Base-by-base conservation (phyloP, 768 basidiomycete genomes). In the Xerocomus spinulosus region DNA sequence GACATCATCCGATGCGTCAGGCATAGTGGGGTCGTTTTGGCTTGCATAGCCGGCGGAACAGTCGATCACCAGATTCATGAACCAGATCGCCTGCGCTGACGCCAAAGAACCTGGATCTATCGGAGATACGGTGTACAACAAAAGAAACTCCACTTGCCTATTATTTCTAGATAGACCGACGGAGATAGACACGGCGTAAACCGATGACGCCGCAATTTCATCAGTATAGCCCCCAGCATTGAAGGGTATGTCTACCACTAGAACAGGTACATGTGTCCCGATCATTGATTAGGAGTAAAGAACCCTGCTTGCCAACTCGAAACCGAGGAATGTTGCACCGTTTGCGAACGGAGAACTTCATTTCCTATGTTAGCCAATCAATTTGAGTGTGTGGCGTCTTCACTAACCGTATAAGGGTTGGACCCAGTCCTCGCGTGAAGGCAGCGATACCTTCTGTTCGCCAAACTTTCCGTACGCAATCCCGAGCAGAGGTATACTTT, bases 321-420 rank as follows among this genome's bases (percentile, higher is more conserved):
- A 97, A 1, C 91, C 93, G 48, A 95, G 80, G 77, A 97, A 98
- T 0, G 95, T 98, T 1, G 92, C 92, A 17, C 93, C 95, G 57
- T 97, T 98, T 10, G 94, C 94, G 59, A 96, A 95, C 1, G 93
- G 94, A 3, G 91, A 93, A 58, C 91, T 93, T 44, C 15, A 36
- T 49, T 51, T 37, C 20, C n/a, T 7, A 28, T 39, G 32, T 63
- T n/a, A 51, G 40, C 17, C 13, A 4, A 40, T 46, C 28, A 50
- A 15, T 20, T 40, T 20, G 42, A 50, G 45, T 20, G 33, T 46
- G 47, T 10, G 14, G 41, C 43, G 20, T n/a, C 25, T 47, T 35
- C 48, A 72, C 78, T 46, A 51, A 87, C 91, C 93, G 78, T 62
- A 97, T 91, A 50, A 98, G 74, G 8, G 95, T 97, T 20, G 95